Percentiles rank a stretch among this genome's conserved stretches.
These are phyloP conservation scores for Nakazawaea anatomiae DNA, from an alignment of 805 yeast species.

Conservation along the genomic window DNA sequence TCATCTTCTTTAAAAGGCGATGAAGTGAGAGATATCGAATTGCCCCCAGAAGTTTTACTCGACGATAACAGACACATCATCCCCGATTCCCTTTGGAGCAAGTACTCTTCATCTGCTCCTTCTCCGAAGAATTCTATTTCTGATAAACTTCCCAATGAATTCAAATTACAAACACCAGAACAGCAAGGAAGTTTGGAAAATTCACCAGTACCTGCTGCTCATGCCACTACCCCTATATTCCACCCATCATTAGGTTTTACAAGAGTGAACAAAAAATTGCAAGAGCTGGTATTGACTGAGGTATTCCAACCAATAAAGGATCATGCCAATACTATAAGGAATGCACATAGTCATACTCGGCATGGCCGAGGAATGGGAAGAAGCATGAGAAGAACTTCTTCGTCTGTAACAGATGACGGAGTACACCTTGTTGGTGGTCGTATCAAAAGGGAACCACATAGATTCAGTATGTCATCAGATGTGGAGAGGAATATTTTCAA, in stretches of 20 bases:
- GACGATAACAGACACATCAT: conserved; percentile 91
- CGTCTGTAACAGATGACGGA: neutral
- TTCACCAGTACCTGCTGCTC: conserved; percentile 9
- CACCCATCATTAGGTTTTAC: conserved; percentile 47
- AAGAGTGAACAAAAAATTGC: conserved; percentile 61
- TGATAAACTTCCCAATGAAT: conserved; percentile 7
- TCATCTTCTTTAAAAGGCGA: conserved; percentile 1
- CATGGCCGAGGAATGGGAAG: neutral
- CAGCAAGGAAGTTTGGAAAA: conserved; percentile 3
- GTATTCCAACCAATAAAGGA: conserved; percentile 54
- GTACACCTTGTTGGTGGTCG: neutral
- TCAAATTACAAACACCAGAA: conserved; percentile 8
- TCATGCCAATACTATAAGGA: conserved; percentile 17
- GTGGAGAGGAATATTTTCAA: conserved; percentile 8
- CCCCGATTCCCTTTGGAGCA: conserved; percentile 71
- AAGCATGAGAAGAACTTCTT: conserved; percentile 1
- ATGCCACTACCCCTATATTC: conserved; percentile 7
- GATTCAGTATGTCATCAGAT: conserved; percentile 11
- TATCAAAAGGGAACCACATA: neutral
- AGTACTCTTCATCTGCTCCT: conserved; percentile 46
- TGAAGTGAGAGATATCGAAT: conserved; percentile 20
- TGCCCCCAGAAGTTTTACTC: conserved; percentile 76
- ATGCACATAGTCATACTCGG: neutral
- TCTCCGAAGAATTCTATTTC: conserved; percentile 29
- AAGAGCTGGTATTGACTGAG: conserved; percentile 66